Conservation (phyloP, 305 asterid genomes). For the Fraxinus velutina region DNA sequence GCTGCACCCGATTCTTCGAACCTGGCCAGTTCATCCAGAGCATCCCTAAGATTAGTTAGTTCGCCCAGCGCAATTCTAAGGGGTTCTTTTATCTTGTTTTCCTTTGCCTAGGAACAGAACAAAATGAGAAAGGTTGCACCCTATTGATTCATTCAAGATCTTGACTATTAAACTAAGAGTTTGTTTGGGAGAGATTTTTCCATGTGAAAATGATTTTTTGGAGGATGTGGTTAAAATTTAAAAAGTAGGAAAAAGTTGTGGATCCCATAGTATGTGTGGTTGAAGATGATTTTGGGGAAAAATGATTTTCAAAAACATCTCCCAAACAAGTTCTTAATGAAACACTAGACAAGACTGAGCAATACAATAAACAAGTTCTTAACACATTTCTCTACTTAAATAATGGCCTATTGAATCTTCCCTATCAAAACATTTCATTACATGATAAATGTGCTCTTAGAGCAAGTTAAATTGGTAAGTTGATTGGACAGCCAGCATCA, state of each 20-base stretch:
- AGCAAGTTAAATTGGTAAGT: background rate
- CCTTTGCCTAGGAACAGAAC: slow-evolving; percentile 44
- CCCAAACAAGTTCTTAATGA: background rate
- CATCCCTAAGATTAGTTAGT: slow-evolving; percentile 54
- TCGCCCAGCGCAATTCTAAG: slow-evolving; percentile 56
- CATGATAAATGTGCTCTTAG: background rate
- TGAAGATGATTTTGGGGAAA: background rate
- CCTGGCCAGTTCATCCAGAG: slow-evolving; percentile 52
- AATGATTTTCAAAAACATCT: background rate
- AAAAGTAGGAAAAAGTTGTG: background rate
- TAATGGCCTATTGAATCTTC: background rate
- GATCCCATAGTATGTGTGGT: background rate
- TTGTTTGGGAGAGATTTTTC: background rate
- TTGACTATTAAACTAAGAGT: background rate
- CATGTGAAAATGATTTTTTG: background rate
- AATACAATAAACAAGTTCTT: background rate
- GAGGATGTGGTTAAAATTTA: background rate
- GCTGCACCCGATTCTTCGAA: slow-evolving; percentile 35
- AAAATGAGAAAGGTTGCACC: background rate
- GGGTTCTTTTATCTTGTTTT: slow-evolving; percentile 48
- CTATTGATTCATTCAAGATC: background rate
- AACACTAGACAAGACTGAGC: background rate
- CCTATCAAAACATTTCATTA: background rate
- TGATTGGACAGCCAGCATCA: background rate
- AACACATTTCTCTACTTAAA: background rate